phyloP scores from a whole-genome alignment of 192 early-diverging fungal species.

The Dimargaris verticillata region DNA sequence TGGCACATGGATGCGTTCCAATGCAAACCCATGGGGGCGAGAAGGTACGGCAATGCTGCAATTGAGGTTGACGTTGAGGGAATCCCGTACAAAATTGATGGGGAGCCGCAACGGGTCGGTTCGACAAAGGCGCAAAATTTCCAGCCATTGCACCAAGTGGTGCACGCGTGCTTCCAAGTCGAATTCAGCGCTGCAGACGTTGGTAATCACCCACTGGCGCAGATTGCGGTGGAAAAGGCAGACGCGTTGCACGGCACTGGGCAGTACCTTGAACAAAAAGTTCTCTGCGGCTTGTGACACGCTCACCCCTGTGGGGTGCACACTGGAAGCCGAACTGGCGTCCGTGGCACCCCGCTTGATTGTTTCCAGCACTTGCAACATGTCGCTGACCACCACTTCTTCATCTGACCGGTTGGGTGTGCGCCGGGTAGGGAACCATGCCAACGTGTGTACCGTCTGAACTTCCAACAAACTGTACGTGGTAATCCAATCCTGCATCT shows the following conservation, averaged over 20 bases:
- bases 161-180: conserved; percentile 31
- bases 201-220: conserved; percentile 45
- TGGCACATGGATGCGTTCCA: conserved; percentile 26
- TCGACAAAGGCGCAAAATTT: conserved; percentile 38
- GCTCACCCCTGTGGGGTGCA: conserved; percentile 22
- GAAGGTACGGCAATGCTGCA: conserved; percentile 23
- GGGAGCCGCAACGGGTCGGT: conserved; percentile 20
- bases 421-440: conserved; percentile 31
- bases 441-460: conserved; percentile 27
- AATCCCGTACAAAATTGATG: conserved; percentile 23
- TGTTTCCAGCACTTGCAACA: conserved; percentile 44
- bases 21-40: conserved; percentile 16
- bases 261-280: conserved; percentile 36
- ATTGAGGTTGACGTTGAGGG: conserved; percentile 30
- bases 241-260: conserved; percentile 45
- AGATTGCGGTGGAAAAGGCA: conserved; percentile 48
- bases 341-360: conserved; percentile 18
- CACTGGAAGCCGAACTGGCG: conserved; percentile 9
- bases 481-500: conserved; percentile 29
- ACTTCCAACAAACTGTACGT: conserved; percentile 28
- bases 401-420: conserved; percentile 30
- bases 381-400: conserved; percentile 41
- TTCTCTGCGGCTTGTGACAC: conserved; percentile 19
- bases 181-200: conserved; percentile 32
- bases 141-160: conserved; percentile 40